These are phyloP conservation scores for Hypomontagnella submonticulosa DNA, from an alignment of 495 filamentous ascomycete species.

Conservation along the genomic window DNA sequence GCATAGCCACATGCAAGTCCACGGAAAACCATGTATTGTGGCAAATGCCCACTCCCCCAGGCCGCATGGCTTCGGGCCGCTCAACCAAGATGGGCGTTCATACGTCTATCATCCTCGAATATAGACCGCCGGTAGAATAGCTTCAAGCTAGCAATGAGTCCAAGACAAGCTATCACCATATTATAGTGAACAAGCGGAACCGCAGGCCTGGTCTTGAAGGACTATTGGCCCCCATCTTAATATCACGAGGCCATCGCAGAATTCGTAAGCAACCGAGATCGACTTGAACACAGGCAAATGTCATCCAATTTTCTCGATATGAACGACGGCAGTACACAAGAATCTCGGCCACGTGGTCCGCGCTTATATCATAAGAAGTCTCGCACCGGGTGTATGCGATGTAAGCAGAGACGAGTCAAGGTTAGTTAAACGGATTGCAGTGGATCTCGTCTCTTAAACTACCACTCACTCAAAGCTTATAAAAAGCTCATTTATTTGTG, in stretches of 20 bases:
- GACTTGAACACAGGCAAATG: slow-evolving; percentile 5
- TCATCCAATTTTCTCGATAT: slow-evolving; percentile 10
- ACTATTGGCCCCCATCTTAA: neutral
- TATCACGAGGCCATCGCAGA: neutral
- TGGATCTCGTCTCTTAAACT: slow-evolving; percentile 4
- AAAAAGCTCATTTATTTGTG: slow-evolving; percentile 4
- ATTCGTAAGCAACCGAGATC: neutral
- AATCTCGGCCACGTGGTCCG: slow-evolving; percentile 43
- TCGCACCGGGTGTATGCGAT: slow-evolving; percentile 49
- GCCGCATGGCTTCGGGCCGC: slow-evolving; percentile 24
- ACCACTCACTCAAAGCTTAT: slow-evolving; percentile 1
- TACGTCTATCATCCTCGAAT: slow-evolving; percentile 5
- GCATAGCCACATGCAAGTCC: slow-evolving; percentile 18
- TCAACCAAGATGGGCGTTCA: slow-evolving; percentile 16
- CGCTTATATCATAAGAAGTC: slow-evolving; percentile 52
- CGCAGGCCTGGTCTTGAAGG: neutral
- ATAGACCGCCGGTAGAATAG: slow-evolving; percentile 17
- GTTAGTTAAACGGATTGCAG: slow-evolving; percentile 31
- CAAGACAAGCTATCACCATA: slow-evolving; percentile 1
- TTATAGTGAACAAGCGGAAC: slow-evolving; percentile 1
- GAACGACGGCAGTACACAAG: slow-evolving; percentile 30
- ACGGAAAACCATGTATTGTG: slow-evolving; percentile 28
- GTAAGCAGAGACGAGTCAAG: slow-evolving; percentile 53
- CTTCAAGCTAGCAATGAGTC: slow-evolving; percentile 3
- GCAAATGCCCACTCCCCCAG: slow-evolving; percentile 19